phyloP scores from a whole-genome alignment of 176 grass and related monocot genomes.

The Themeda triandra region DNA sequence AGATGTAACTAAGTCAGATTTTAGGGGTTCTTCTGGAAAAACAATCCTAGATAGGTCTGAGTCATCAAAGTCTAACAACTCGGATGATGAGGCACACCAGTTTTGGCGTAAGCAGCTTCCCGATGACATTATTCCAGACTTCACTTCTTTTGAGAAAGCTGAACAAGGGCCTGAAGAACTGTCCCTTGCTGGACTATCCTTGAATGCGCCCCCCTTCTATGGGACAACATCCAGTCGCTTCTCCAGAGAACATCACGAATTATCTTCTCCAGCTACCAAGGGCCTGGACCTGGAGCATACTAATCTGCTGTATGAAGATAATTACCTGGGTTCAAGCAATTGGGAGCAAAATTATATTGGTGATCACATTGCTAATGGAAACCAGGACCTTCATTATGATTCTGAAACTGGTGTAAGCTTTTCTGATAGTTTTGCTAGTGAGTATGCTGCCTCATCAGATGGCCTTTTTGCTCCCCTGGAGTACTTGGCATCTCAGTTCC shows the following conservation, averaged over 20 bases:
- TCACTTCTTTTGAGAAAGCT: slow-evolving; percentile 61
- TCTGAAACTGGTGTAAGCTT: slow-evolving; percentile 43
- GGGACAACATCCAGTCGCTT: slow-evolving; percentile 41
- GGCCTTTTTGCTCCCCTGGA: slow-evolving; percentile 55
- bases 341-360: slow-evolving; percentile 54
- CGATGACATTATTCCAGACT: slow-evolving; percentile 97
- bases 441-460: slow-evolving; percentile 55
- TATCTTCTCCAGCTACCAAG: slow-evolving; percentile 45
- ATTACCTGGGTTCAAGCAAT: slow-evolving; percentile 53
- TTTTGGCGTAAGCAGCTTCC: slow-evolving; percentile 92
- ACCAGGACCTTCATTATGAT: slow-evolving; percentile 49
- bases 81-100: slow-evolving; percentile 83
- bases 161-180: slow-evolving; percentile 59
- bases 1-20: slow-evolving; percentile 56
- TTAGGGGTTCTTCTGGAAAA: slow-evolving; percentile 49
- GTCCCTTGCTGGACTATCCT: slow-evolving; percentile 67
- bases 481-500: slow-evolving; percentile 76
- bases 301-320: slow-evolving; percentile 51
- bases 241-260: slow-evolving; percentile 37
- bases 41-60: slow-evolving; percentile 65
- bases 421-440: slow-evolving; percentile 46
- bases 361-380: slow-evolving; percentile 44
- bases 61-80: slow-evolving; percentile 86
- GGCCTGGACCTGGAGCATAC: slow-evolving; percentile 41
- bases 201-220: slow-evolving; percentile 61